Evolutionary conservation across 345 rosid species (phyloP), one percentile per base, ranked within the genome.

Genomic region (Angophora floribunda): DNA sequence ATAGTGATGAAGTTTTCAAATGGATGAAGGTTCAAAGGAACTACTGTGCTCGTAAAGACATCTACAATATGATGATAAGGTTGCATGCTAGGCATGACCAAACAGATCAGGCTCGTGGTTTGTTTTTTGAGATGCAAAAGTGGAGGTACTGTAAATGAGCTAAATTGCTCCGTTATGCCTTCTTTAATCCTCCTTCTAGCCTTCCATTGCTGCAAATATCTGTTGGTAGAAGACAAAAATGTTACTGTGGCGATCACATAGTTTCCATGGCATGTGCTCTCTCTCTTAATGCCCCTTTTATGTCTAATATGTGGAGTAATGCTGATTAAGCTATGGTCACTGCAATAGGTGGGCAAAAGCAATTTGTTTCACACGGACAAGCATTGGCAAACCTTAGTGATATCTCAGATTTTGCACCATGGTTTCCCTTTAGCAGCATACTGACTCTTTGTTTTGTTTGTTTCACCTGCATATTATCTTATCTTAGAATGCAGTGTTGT

Each of bases 101-200:
- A 90, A 94, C 88, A 5, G 99, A 97, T 87, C 96, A 95, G 89
- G 98, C 99, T 67, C 97, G 99, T 22, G 99, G 99, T 24, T 93
- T 97, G 90, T 96, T 97, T 91, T 97, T 97, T 57, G 99, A 97
- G 92, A 97, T 97, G 99, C 98, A 96, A 92, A 91, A 96, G 90
- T 96, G 97, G 97, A 95, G 98, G 99, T 96, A 87, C 86, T 41
- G 49, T 19, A 26, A 41, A 75, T 75, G 49, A 19, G 49, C 75
- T 63, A 63, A 63, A 63, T 63, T 91, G 85, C 75, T 86, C 53
- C 52, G 57, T 32, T 50, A 24, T 67, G 44, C 67, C n/a, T 89
- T 86, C 63, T 14, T 24, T 19, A 51, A 51, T 50, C 41, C 16
- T 79, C 30, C 45, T 53, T 11, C 4, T 44, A 24, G 61, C n/a